Conservation (phyloP, 305 asterid genomes). For the Solanum aculeatissimum region DNA sequence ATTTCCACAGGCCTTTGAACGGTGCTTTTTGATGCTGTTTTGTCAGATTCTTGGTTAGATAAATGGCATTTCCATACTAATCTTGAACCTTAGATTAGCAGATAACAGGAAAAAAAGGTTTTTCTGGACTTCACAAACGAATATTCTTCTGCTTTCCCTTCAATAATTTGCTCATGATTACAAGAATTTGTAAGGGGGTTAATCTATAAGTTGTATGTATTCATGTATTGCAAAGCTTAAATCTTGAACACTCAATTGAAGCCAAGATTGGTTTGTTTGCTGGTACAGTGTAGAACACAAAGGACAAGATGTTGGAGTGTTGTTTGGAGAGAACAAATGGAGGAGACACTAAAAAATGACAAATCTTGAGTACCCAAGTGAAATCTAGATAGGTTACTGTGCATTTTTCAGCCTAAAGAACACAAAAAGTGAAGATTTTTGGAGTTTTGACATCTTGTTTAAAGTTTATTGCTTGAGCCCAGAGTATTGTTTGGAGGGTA, state of each 20-base stretch:
- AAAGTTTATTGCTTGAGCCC: background rate
- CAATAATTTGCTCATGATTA: background rate
- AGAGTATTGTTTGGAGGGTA: background rate
- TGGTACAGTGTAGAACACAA: too few relatives aligned
- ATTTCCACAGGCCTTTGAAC: background rate
- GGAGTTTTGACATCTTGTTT: background rate
- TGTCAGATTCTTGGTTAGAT: background rate
- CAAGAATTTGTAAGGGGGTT: background rate
- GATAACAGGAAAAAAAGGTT: background rate
- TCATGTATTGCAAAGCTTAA: background rate
- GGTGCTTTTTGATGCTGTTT: background rate
- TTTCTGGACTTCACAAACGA: background rate
- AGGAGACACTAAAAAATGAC: background rate
- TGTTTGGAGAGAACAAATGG: background rate
- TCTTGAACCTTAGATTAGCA: background rate
- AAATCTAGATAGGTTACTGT: background rate
- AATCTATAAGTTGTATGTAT: background rate
- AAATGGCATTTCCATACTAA: background rate
- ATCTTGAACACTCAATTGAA: background rate
- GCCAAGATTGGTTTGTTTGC: background rate
- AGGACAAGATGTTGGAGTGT: background rate
- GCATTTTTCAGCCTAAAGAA: background rate
- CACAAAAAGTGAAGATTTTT: background rate
- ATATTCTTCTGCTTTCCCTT: background rate
- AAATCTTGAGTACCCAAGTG: constrained; percentile 3